These are phyloP conservation scores for Termitomyces sp. DNA, from an alignment of 768 basidiomycete species.

Conservation along the genomic window DNA sequence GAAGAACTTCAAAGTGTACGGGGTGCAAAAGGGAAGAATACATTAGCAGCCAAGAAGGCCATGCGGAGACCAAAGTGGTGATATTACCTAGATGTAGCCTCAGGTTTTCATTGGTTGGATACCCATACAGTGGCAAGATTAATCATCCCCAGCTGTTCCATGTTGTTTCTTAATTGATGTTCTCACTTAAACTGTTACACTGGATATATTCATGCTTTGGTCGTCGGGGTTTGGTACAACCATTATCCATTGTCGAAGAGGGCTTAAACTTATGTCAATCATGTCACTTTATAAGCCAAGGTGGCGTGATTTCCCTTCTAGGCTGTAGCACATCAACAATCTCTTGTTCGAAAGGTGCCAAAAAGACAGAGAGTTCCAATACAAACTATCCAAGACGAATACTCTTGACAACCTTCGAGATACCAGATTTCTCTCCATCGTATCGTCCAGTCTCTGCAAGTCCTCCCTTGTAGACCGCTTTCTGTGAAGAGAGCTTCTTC, in stretches of 20 bases:
- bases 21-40: slow-evolving; percentile 67
- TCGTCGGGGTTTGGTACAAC: too few species aligned
- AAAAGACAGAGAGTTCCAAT: slow-evolving; percentile 1
- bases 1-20: slow-evolving; percentile 68
- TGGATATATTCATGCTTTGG: too few species aligned
- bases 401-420: slow-evolving; percentile 87
- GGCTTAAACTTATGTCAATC: too few species aligned
- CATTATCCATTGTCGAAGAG: too few species aligned
- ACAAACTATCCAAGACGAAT: slow-evolving; percentile 55
- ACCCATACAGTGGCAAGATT: not conserved
- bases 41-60: slow-evolving; percentile 61
- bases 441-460: slow-evolving; percentile 67
- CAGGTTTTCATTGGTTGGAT: not conserved
- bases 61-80: slow-evolving; percentile 70
- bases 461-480: slow-evolving; percentile 91
- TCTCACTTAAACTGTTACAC: too few species aligned
- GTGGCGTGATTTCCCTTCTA: not conserved
- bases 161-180: too few species aligned
- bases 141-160: too few species aligned
- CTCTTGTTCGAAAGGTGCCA: not conserved
- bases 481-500: slow-evolving; percentile 85
- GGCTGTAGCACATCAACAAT: not conserved
- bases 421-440: slow-evolving; percentile 91
- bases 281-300: too few species aligned
- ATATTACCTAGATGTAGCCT: slow-evolving; percentile 4